Evolutionary conservation across 768 basidiomycete genomes (phyloP).

Genomic region (Vishniacozyma victoriae): DNA sequence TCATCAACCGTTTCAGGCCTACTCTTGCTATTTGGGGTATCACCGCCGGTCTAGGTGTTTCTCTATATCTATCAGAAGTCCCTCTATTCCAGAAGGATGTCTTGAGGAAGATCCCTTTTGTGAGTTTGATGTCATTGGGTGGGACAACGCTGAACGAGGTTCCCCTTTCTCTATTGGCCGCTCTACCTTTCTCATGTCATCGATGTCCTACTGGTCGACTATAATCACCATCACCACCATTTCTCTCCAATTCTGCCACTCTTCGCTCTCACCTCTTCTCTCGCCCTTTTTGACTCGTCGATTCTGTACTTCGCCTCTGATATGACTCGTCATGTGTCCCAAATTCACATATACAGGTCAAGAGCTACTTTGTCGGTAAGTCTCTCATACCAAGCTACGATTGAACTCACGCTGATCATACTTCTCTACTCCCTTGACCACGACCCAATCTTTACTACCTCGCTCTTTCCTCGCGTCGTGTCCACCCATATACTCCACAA

Average conservation of each 20-base stretch:
- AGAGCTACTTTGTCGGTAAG: slow-evolving; percentile 22
- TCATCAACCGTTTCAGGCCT: no score
- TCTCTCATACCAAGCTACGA: not conserved
- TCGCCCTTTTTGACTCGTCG: no score
- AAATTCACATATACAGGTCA: slow-evolving; percentile 10
- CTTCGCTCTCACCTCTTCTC: no score
- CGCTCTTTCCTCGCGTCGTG: not conserved
- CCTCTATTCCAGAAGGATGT: slow-evolving; percentile 44
- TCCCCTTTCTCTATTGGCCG: no score
- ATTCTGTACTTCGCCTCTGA: no score
- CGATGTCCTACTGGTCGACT: not conserved
- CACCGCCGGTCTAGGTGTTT: slow-evolving; percentile 30
- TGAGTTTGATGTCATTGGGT: slow-evolving; percentile 25
- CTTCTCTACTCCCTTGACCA: not conserved
- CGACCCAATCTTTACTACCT: not conserved
- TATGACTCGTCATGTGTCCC: not conserved
- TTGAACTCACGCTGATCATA: not conserved
- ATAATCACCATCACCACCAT: not conserved
- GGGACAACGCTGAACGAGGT: not conserved
- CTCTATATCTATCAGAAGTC: slow-evolving; percentile 36
- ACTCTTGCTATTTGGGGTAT: slow-evolving; percentile 35
- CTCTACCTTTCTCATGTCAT: no score
- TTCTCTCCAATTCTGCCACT: no score
- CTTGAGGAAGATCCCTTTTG: slow-evolving; percentile 39
- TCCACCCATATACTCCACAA: no score